Evolutionary conservation across 2,329 filamentous ascomycete genomes (phyloP).

Genomic region (Curvularia sp.): DNA sequence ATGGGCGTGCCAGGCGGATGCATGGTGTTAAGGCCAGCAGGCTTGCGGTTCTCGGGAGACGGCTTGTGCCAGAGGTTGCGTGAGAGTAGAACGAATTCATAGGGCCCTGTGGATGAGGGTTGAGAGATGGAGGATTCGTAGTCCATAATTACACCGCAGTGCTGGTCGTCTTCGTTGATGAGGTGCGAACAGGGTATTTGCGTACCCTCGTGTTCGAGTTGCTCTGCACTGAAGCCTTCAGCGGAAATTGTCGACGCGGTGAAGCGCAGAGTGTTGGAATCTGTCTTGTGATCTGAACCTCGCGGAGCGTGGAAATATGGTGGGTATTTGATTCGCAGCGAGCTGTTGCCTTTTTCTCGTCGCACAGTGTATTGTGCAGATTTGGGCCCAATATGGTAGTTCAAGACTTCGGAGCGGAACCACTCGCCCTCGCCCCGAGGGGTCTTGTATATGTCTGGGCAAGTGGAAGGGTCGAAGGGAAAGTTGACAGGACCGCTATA

Average conservation of each 20-base stretch:
- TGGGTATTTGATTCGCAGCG: slow-evolving; percentile 36
- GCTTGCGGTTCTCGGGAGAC: slow-evolving; percentile 18
- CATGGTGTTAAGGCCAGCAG: slow-evolving; percentile 25
- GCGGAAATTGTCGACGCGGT: slow-evolving; percentile 35
- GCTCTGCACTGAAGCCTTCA: slow-evolving; percentile 36
- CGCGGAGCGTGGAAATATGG: slow-evolving; percentile 37
- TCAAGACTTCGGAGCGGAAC: slow-evolving; percentile 42
- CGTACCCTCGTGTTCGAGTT: slow-evolving; percentile 30
- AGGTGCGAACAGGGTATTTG: slow-evolving; percentile 40
- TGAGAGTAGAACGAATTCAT: slow-evolving; percentile 42
- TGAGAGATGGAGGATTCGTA: slow-evolving; percentile 32
- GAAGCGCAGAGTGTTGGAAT: slow-evolving; percentile 40
- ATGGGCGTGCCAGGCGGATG: slow-evolving; percentile 46
- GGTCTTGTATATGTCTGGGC: slow-evolving; percentile 36
- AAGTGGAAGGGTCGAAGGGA: slow-evolving; percentile 45
- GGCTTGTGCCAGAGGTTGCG: slow-evolving; percentile 37
- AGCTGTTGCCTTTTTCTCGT: slow-evolving; percentile 30
- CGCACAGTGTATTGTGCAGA: slow-evolving; percentile 38
- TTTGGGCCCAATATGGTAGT: slow-evolving; percentile 37
- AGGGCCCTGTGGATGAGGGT: slow-evolving; percentile 29
- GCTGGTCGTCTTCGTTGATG: slow-evolving; percentile 28
- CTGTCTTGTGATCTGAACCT: slow-evolving; percentile 24
- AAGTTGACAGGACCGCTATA: slow-evolving; percentile 41
- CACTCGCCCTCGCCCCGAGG: slow-evolving; percentile 32
- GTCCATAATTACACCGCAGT: slow-evolving; percentile 45